Evolutionary conservation across 2,329 filamentous ascomycete species (phyloP).

Genomic region (Trichophyton verrucosum): DNA sequence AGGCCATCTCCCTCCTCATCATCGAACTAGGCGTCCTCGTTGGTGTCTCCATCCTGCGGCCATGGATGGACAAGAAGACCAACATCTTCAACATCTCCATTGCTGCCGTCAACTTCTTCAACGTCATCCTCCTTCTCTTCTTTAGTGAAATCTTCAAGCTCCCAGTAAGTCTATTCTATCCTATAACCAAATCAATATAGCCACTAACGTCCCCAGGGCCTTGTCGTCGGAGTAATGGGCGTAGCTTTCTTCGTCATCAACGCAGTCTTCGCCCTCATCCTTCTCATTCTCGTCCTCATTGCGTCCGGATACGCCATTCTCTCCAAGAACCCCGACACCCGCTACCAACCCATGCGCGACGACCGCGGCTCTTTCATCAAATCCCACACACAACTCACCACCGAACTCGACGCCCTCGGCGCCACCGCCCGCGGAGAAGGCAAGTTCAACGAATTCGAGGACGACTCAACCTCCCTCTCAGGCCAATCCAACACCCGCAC

Average conservation of each 20-base stretch:
- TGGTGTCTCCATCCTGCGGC: slow-evolving; percentile 63
- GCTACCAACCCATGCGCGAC: slow-evolving; percentile 93
- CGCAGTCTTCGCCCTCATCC: slow-evolving; percentile 66
- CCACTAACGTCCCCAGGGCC: slow-evolving; percentile 32
- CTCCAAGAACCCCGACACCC: slow-evolving; percentile 85
- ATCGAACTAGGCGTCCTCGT: slow-evolving; percentile 72
- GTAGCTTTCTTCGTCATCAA: slow-evolving; percentile 83
- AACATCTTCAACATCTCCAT: slow-evolving; percentile 95
- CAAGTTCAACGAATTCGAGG: slow-evolving; percentile 61
- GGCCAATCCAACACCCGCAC: slow-evolving; percentile 43
- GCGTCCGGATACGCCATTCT: slow-evolving; percentile 68
- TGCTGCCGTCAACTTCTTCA: slow-evolving; percentile 77
- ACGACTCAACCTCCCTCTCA: slow-evolving; percentile 52
- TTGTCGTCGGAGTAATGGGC: slow-evolving; percentile 79
- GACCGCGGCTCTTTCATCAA: slow-evolving; percentile 97
- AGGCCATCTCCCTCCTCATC: slow-evolving; percentile 70
- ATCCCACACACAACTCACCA: slow-evolving; percentile 73
- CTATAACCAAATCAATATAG: background rate
- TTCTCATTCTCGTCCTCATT: slow-evolving; percentile 70
- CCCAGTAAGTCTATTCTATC: slow-evolving; percentile 42
- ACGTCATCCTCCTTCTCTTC: slow-evolving; percentile 75
- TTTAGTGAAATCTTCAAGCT: slow-evolving; percentile 80
- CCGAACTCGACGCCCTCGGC: slow-evolving; percentile 79
- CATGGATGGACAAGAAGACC: slow-evolving; percentile 98
- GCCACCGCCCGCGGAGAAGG: slow-evolving; percentile 74